Percentiles rank a stretch among this genome's conserved stretches.
Conservation (phyloP, 169 alveolate species). For the Plasmodium yoelii region DNA sequence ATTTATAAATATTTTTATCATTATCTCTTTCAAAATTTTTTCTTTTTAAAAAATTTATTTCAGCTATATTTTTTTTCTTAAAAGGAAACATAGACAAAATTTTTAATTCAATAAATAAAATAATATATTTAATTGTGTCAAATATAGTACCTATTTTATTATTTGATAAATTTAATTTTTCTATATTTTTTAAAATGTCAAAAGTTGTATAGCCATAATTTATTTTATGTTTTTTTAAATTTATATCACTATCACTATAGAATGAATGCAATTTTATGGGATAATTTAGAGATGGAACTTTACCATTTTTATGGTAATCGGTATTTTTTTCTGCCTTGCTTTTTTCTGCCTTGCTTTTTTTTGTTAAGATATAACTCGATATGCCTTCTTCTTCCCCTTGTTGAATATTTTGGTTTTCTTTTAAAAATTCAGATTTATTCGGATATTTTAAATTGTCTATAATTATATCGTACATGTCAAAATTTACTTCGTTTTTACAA, state of each 20-base stretch:
- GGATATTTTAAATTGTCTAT: background rate
- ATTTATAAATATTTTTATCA: conserved; percentile 48
- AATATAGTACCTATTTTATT: background rate
- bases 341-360: background rate
- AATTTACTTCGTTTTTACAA: background rate
- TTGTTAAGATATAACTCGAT: conserved; percentile 9
- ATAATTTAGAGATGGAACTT: background rate
- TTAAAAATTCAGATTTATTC: background rate
- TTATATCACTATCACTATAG: background rate
- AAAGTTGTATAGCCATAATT: background rate
- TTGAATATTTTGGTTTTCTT: background rate
- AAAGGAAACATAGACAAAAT: conserved; percentile 17
- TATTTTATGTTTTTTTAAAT: conserved; percentile 24
- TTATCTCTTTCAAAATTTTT: conserved; percentile 42
- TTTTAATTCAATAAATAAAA: conserved; percentile 44
- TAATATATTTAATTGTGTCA: conserved; percentile 23
- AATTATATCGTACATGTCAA: background rate
- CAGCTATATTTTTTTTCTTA: conserved; percentile 22
- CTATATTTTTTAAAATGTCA: background rate
- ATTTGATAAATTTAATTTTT: too few relatives aligned
- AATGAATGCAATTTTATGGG: too few relatives aligned
- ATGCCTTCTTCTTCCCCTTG: too few relatives aligned
- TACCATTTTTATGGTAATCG: background rate
- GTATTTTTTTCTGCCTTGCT: background rate
- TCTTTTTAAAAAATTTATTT: conserved; percentile 54